phyloP scores from a whole-genome alignment of 768 basidiomycete genomes.

The Agrocybe chaxingu region DNA sequence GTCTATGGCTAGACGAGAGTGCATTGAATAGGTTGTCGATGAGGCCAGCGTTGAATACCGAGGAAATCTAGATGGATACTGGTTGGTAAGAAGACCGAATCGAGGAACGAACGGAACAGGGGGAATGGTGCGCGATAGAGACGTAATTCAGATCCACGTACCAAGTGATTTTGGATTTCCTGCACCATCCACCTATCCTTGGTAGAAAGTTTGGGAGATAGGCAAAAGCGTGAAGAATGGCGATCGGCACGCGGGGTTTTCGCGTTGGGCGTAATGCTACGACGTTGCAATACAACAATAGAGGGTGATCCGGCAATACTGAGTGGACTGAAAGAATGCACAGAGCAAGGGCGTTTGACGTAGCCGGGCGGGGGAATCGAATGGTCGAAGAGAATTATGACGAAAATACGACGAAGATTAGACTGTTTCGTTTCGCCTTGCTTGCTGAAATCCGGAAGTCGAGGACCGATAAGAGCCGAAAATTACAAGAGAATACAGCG shows the following conservation, averaged over 20 bases:
- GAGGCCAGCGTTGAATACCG: background rate
- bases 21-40: slow-evolving; percentile 28
- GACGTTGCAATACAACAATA: background rate
- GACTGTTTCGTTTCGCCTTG: slow-evolving; percentile 7
- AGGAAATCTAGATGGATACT: too few relatives aligned
- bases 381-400: slow-evolving; percentile 13
- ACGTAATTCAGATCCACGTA: background rate
- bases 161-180: background rate
- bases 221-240: too few relatives aligned
- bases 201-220: background rate
- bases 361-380: slow-evolving; percentile 11
- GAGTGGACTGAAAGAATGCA: slow-evolving; percentile 1
- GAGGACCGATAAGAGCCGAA: slow-evolving; percentile 7
- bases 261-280: too few relatives aligned
- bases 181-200: background rate
- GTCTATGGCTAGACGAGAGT: slow-evolving; percentile 47
- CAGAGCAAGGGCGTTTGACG: slow-evolving; percentile 17
- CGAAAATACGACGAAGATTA: slow-evolving; percentile 13
- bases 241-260: too few relatives aligned
- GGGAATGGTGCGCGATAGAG: background rate
- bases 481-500: slow-evolving; percentile 13
- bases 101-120: background rate
- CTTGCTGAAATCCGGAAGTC: slow-evolving; percentile 10
- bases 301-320: background rate
- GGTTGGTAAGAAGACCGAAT: too few relatives aligned